These are phyloP conservation scores for Brassica incana DNA, from an alignment of 345 rosid genomes.

Conservation along the genomic window DNA sequence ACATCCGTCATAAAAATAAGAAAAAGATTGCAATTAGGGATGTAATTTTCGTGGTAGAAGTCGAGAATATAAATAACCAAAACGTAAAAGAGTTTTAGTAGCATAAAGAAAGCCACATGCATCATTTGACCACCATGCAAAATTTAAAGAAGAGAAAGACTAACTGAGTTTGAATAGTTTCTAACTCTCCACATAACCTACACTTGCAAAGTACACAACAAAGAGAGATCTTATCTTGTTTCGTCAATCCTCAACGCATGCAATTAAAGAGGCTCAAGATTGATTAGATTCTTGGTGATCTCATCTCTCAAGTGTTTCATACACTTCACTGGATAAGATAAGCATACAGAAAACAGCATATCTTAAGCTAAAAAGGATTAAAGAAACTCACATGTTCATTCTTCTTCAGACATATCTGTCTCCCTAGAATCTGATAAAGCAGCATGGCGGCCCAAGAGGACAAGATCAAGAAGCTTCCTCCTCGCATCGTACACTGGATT, in stretches of 20 bases:
- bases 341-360: not conserved
- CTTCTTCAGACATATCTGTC: slow-evolving; percentile 34
- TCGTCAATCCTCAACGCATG: not conserved
- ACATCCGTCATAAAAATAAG: not conserved
- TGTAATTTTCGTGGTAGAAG: not conserved
- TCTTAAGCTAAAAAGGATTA: not conserved
- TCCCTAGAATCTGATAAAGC: slow-evolving; percentile 36
- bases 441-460: slow-evolving; percentile 65
- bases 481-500: slow-evolving; percentile 69
- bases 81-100: slow-evolving; percentile 21
- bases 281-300: slow-evolving; percentile 16
- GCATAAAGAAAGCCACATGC: slow-evolving; percentile 33
- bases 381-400: not conserved
- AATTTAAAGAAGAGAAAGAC: not conserved
- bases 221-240: slow-evolving; percentile 1
- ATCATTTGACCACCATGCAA: slow-evolving; percentile 27
- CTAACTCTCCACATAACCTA: slow-evolving; percentile 7
- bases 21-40: not conserved
- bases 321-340: slow-evolving; percentile 5
- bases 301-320: slow-evolving; percentile 2
- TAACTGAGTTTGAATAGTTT: slow-evolving; percentile 13
- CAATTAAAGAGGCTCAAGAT: not conserved
- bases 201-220: slow-evolving; percentile 7
- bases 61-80: not conserved
- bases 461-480: slow-evolving; percentile 84